phyloP scores from a whole-genome alignment of 75 land plant genomes.

The Pinus taeda region DNA sequence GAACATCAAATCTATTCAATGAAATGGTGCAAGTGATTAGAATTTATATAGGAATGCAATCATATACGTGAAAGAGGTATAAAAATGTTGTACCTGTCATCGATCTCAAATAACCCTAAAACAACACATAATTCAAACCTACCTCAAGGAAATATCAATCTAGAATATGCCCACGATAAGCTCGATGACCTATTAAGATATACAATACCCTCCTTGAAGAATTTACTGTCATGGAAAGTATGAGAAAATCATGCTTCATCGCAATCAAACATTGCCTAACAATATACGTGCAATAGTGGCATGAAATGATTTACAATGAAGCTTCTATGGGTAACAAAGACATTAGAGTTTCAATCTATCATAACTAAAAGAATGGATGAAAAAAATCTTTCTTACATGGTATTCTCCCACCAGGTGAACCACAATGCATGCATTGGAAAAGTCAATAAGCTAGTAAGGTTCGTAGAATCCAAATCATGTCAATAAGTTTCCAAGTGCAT shows the following conservation, averaged over 20 bases:
- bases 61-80: too few species aligned
- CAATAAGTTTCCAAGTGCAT: conserved; percentile 25
- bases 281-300: conserved; percentile 33
- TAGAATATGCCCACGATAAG: too few species aligned
- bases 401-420: conserved; percentile 26
- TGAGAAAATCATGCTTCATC: conserved; percentile 38
- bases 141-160: too few species aligned
- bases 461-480: conserved; percentile 31
- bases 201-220: conserved; percentile 13
- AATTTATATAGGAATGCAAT: too few species aligned
- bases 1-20: too few species aligned
- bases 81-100: too few species aligned
- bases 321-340: background rate
- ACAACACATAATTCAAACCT: too few species aligned
- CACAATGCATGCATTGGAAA: conserved; percentile 25
- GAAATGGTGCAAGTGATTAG: too few species aligned
- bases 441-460: conserved; percentile 21
- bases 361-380: too few species aligned
- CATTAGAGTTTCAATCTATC: background rate
- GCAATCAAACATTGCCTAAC: conserved; percentile 56
- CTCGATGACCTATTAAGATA: too few species aligned
- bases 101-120: too few species aligned
- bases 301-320: background rate
- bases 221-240: conserved; percentile 22
- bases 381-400: conserved; percentile 12